Conservation (phyloP, 2,329 filamentous ascomycete species). For the Leptoxyphium fumago region DNA sequence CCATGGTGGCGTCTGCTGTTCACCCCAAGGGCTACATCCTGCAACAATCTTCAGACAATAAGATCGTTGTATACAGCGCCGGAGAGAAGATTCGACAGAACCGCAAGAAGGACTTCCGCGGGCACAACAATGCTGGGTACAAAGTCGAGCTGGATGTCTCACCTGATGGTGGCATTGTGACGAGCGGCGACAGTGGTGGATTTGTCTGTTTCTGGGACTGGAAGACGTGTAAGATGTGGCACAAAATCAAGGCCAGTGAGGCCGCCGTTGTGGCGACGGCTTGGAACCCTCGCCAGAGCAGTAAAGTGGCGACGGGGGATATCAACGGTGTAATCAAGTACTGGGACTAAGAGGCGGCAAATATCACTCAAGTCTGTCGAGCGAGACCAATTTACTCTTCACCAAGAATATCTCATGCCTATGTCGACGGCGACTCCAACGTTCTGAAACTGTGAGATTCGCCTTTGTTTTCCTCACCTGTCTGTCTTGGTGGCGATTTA, state of each 20-base stretch:
- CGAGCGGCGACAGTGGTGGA: constrained; percentile 72
- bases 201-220: constrained; percentile 97
- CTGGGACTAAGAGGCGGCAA: constrained; percentile 53
- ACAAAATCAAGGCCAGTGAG: constrained; percentile 80
- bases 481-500: too few relatives aligned
- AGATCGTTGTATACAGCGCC: constrained; percentile 87
- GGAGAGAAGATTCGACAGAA: constrained; percentile 96
- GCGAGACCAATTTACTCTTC: too few relatives aligned
- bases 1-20: constrained; percentile 69
- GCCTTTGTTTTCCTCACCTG: too few relatives aligned
- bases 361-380: too few relatives aligned
- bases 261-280: constrained; percentile 71
- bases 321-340: constrained; percentile 79
- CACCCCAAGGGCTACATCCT: constrained; percentile 93
- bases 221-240: constrained; percentile 99
- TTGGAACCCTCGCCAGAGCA: constrained; percentile 97
- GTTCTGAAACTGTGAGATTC: too few relatives aligned
- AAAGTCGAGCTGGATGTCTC: constrained; percentile 79
- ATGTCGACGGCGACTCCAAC: too few relatives aligned
- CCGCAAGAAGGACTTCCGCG: constrained; percentile 88
- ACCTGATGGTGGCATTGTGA: constrained; percentile 83
- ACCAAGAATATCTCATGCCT: too few relatives aligned
- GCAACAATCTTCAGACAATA: constrained; percentile 88
- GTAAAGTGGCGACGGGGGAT: constrained; percentile 82
- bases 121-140: constrained; percentile 90